Base-by-base conservation (phyloP, 805 yeast species). In the Wickerhamomyces chaumierensis region DNA sequence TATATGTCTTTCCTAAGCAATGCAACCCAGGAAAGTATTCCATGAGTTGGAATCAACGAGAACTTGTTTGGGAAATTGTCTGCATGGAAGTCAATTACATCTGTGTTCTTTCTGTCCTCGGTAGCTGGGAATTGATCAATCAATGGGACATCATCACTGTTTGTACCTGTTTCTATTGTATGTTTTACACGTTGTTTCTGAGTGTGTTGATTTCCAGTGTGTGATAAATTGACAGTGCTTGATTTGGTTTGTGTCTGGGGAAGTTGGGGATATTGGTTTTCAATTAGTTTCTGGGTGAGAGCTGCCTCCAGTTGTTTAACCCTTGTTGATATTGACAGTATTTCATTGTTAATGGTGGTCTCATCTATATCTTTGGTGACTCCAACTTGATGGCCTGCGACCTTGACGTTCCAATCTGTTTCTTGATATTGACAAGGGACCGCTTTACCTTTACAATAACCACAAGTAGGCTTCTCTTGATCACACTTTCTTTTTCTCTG, bases 401-500 rank as follows among this genome's bases (percentile, higher is more conserved):
- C 9, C 18, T 40, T 42, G 7, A 47, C 42, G 19, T 39, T 46
- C 55, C 55, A 51, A 3, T 40, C 41, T 5, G 49, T 38, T n/a
- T 47, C 48, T 14, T 43, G 51, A 31, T 53, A 53, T 8, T 37
- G 41, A 35, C 57, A 53, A 16, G 18, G 31, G 31, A 41, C 42
- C 7, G 42, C 49, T 13, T 47, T 40, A 27, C 39, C 46, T 27
- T 36, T 31, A 25, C 57, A 53, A 2, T 44, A 35, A 0, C 49
- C 48, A 34, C 57, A 53, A 1, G 39, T 41, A 1, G 57, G 57
- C 35, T 46, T 51, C 0, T 18, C 32, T 32, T 51, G 47, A 35
- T 53, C 56, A 34, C 57, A 53, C 44, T 45, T 52, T 11, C 48
- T 51, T 44, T 53, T 53, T 41, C 46, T 46, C 31, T 45, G 47